Evolutionary conservation across 805 yeast species (phyloP), one percentile per base, ranked within the genome.

Genomic region (Candida silvicultrix): DNA sequence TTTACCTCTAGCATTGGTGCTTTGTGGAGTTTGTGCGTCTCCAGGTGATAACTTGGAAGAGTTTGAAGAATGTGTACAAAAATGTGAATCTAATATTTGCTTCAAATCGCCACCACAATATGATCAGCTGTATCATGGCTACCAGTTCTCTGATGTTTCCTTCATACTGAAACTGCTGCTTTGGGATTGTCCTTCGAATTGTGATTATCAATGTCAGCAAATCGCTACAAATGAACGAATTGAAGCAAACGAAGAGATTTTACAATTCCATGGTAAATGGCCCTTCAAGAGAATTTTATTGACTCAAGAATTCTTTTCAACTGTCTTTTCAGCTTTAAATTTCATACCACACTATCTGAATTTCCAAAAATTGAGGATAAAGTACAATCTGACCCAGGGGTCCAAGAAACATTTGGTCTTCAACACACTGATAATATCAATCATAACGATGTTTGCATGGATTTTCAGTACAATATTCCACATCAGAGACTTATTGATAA

Each of bases 261-360:
- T 74, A 37, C 99, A 94, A 63, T 94, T 88, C 66, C 97, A 94
- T 64, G 99, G 99, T 0, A 94, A 94, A 67, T 94, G 99, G 99
- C 98, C 98, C 2, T 94, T 94, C 58, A 50, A 70, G 16, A 73
- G 99, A 42, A 59, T 85, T 0, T 65, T 74, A n/a, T 95, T 95
- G 0, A 69, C 85, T 12, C 99, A 94, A 63, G 99, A 94, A 61
- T 67, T 89, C 0, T 86, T 83, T 21, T 83, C 95, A 14, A 81
- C 85, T 1, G 19, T 89, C 2, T 92, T 94, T 63, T 85, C 96
- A n/a, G 56, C 85, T 5, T 72, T 78, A 20, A 85, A 85, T 57
- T 76, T 81, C 49, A 47, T 80, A 14, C 87, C 92, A 2, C 92
- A 88, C 59, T 77, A 64, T 56, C 52, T 64, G 43, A 81, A 79